phyloP scores from a whole-genome alignment of 371 early-diverging fungal genomes.

The Mortierella sp. region DNA sequence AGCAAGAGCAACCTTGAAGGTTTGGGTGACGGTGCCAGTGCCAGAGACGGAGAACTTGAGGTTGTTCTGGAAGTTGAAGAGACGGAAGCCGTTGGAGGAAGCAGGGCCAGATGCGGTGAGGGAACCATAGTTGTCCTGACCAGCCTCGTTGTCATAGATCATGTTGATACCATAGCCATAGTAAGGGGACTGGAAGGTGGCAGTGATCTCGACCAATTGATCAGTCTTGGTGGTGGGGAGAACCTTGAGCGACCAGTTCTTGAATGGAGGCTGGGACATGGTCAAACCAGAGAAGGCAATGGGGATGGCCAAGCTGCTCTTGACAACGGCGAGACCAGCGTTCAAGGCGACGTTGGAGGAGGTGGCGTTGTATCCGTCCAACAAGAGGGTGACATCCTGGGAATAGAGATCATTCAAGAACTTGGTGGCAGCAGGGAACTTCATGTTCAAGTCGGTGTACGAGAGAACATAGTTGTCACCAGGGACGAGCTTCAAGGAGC shows the following conservation, averaged over 20 bases:
- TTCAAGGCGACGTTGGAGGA: slow-evolving; percentile 33
- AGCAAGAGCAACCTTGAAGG: slow-evolving; percentile 22
- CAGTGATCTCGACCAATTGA: slow-evolving; percentile 21
- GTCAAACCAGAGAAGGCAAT: slow-evolving; percentile 11
- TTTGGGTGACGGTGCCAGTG: slow-evolving; percentile 16
- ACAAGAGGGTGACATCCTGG: slow-evolving; percentile 11
- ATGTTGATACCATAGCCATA: slow-evolving; percentile 35
- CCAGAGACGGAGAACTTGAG: slow-evolving; percentile 26
- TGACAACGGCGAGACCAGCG: slow-evolving; percentile 23
- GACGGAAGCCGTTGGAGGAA: neutral
- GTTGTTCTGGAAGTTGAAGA: slow-evolving; percentile 26
- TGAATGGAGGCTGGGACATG: slow-evolving; percentile 43
- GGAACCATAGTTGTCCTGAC: slow-evolving; percentile 17
- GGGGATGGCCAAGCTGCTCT: slow-evolving; percentile 20
- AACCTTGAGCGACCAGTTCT: slow-evolving; percentile 40
- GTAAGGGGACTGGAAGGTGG: slow-evolving; percentile 45
- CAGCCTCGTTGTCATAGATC: slow-evolving; percentile 1
- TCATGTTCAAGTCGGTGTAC: slow-evolving; percentile 16
- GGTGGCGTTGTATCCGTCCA: slow-evolving; percentile 21
- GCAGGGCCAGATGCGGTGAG: neutral
- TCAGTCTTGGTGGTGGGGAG: slow-evolving; percentile 15
- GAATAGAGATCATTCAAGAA: slow-evolving; percentile 12
- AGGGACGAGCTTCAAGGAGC: slow-evolving; percentile 26
- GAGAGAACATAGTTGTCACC: slow-evolving; percentile 40
- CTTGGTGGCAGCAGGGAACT: neutral